phyloP scores from a whole-genome alignment of 257 asterid species.

The Jaltomata sinuosa region DNA sequence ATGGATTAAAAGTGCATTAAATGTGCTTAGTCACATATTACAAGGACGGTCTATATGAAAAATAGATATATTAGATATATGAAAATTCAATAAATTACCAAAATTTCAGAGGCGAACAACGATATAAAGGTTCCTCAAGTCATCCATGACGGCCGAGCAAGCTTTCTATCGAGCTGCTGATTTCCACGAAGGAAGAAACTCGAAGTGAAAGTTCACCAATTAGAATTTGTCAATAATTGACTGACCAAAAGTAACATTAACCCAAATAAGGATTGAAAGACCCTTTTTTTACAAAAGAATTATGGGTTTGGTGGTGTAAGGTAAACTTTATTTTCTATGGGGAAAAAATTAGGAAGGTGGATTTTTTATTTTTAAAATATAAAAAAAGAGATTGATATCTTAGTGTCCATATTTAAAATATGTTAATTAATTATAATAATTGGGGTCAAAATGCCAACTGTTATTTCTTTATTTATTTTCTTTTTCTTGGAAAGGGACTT shows the following conservation, averaged over 20 bases:
- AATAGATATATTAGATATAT: too few species aligned
- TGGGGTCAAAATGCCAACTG: neutral
- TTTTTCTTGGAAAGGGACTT: neutral
- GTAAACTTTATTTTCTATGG: neutral
- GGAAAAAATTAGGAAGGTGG: neutral
- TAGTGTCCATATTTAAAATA: neutral
- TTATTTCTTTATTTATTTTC: neutral
- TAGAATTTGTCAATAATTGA: neutral
- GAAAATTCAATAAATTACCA: too few species aligned
- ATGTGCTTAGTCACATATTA: neutral
- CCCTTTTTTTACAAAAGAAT: neutral
- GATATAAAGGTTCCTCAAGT: too few species aligned
- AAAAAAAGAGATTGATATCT: neutral
- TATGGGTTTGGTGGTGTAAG: neutral
- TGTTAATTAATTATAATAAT: neutral
- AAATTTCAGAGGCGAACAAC: too few species aligned
- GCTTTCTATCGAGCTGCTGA: too few species aligned
- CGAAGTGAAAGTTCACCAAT: too few species aligned
- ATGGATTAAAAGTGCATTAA: neutral
- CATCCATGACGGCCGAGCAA: too few species aligned
- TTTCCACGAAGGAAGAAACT: too few species aligned
- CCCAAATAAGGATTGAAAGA: neutral
- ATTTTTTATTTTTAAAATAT: neutral
- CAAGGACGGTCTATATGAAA: too few species aligned
- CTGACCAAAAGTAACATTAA: neutral